Percentiles rank a stretch among this genome's conserved stretches.
These are phyloP conservation scores for Plasmopara halstedii DNA, from an alignment of 352 stramenopile genomes.

Conservation along the genomic window DNA sequence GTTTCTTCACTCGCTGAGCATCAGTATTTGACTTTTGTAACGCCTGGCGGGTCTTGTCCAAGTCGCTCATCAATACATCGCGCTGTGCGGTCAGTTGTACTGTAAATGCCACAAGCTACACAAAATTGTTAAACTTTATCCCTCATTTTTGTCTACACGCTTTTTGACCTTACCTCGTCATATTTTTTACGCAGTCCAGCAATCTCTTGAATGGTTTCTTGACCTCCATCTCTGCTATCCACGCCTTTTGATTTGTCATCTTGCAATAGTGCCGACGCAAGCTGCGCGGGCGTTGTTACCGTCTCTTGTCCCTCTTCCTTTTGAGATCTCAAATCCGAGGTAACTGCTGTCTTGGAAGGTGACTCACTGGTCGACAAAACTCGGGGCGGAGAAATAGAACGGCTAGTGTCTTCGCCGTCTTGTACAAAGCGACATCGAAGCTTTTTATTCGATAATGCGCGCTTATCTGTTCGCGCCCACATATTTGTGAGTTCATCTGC, in stretches of 20 bases:
- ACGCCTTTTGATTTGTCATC: constrained; percentile 29
- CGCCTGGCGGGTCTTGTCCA: constrained; percentile 72
- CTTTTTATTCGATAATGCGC: constrained; percentile 82
- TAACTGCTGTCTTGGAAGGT: constrained; percentile 9
- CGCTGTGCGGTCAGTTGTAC: constrained; percentile 82
- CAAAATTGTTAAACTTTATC: neutral
- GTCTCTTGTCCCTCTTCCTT: constrained; percentile 15
- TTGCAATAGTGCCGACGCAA: constrained; percentile 57
- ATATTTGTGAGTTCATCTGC: constrained; percentile 83
- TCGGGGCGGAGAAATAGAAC: constrained; percentile 7
- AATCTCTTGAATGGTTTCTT: constrained; percentile 57
- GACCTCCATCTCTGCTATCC: constrained; percentile 22
- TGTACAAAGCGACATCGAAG: constrained; percentile 80
- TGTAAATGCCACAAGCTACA: constrained; percentile 79
- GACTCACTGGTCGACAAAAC: constrained; percentile 5
- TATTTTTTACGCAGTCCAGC: constrained; percentile 82
- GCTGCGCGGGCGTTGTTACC: constrained; percentile 37
- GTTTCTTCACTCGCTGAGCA: constrained; percentile 52
- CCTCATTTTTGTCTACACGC: neutral
- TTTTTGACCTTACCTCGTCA: constrained; percentile 44
- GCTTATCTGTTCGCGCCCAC: constrained; percentile 76
- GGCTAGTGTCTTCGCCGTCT: constrained; percentile 21
- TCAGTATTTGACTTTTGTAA: constrained; percentile 66
- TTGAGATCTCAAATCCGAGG: constrained; percentile 13
- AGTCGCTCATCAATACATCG: constrained; percentile 76